Conservation (phyloP, 257 asterid genomes). For the Solanum sejunctum region DNA sequence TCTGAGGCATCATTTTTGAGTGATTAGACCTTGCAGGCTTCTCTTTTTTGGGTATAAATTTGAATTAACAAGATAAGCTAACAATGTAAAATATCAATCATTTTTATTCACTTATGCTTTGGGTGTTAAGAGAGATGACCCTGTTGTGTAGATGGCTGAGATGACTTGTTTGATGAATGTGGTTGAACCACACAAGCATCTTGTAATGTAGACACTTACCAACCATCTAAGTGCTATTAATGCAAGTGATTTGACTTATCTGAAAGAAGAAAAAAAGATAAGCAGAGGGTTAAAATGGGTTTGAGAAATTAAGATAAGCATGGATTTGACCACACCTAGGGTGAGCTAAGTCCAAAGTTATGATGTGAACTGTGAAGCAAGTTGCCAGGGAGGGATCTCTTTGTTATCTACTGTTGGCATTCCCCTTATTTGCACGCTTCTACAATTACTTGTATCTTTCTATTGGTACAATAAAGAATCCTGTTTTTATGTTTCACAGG, state of each 20-base stretch:
- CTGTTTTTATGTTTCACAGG: constrained; percentile 13
- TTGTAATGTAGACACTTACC: background rate
- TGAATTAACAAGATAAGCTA: background rate
- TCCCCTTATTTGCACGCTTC: background rate
- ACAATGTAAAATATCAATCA: background rate
- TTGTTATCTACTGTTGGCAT: background rate
- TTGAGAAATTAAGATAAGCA: background rate
- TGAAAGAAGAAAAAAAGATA: background rate
- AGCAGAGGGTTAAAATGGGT: background rate
- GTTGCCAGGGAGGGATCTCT: background rate
- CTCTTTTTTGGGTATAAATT: background rate
- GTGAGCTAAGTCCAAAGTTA: background rate
- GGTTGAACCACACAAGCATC: background rate
- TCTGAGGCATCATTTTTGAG: background rate
- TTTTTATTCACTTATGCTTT: background rate
- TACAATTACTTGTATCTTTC: background rate
- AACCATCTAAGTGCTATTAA: background rate
- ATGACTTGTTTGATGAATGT: background rate
- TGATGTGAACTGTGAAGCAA: background rate
- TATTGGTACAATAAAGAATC: background rate
- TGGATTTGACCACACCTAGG: background rate
- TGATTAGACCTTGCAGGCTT: background rate
- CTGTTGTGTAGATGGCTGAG: background rate
- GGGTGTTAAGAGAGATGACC: background rate
- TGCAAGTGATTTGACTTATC: background rate